Percentiles rank a stretch among this genome's conserved stretches.
phyloP scores from a whole-genome alignment of 2,329 filamentous ascomycete genomes.

The Hypomyces rosellus region DNA sequence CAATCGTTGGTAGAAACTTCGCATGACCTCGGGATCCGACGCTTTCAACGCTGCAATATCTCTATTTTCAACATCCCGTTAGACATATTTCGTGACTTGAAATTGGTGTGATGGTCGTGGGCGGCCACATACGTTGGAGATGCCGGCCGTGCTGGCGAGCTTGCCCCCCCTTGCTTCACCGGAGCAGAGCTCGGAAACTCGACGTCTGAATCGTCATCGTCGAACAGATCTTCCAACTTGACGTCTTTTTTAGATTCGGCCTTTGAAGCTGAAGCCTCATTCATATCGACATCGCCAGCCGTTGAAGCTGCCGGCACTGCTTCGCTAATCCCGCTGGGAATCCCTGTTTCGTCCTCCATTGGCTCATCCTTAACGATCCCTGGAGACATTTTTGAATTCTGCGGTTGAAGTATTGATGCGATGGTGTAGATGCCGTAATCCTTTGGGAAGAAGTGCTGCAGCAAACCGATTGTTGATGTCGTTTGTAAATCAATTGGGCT shows the following conservation, averaged over 20 bases:
- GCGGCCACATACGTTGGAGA: slow-evolving; percentile 36
- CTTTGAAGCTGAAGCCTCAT: slow-evolving; percentile 13
- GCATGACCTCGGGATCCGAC: slow-evolving; percentile 78
- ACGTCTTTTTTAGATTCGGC: slow-evolving; percentile 34
- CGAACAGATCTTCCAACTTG: slow-evolving; percentile 55
- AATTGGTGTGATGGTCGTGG: neutral
- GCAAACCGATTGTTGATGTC: neutral
- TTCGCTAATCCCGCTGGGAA: slow-evolving; percentile 22
- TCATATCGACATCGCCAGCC: slow-evolving; percentile 37
- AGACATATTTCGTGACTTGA: neutral
- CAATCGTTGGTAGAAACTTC: slow-evolving; percentile 89
- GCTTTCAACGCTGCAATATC: slow-evolving; percentile 36
- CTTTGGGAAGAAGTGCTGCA: too few relatives aligned
- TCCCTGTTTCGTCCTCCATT: slow-evolving; percentile 27
- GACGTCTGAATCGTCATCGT: slow-evolving; percentile 53
- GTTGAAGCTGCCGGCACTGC: slow-evolving; percentile 13
- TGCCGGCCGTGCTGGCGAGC: slow-evolving; percentile 34
- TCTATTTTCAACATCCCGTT: slow-evolving; percentile 16
- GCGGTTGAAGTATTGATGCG: slow-evolving; percentile 42
- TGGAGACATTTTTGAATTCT: slow-evolving; percentile 22
- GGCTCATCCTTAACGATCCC: slow-evolving; percentile 26
- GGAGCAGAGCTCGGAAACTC: slow-evolving; percentile 51
- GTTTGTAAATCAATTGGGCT: neutral
- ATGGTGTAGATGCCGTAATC: neutral
- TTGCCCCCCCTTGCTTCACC: slow-evolving; percentile 30